Evolutionary conservation across 495 filamentous ascomycete species (phyloP).

Genomic region (Neurospora sp.): DNA sequence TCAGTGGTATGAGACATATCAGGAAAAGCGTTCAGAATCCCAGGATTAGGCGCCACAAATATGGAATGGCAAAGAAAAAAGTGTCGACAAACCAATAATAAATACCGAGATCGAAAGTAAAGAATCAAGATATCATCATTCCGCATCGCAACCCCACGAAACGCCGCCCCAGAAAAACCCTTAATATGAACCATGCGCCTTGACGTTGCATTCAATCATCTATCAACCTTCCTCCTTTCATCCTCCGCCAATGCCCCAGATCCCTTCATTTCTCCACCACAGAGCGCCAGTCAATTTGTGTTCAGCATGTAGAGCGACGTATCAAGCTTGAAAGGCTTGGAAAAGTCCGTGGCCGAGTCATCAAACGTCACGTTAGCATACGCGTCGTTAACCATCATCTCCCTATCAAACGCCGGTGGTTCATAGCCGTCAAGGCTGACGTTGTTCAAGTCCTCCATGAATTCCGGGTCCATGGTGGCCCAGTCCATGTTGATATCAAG

Average conservation of each 20-base stretch:
- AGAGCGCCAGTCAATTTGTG: slow-evolving; percentile 12
- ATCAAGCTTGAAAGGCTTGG: slow-evolving; percentile 35
- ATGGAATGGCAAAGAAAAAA: neutral
- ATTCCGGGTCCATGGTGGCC: slow-evolving; percentile 29
- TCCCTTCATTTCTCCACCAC: slow-evolving; percentile 2
- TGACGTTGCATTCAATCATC: neutral
- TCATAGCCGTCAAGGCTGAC: slow-evolving; percentile 22
- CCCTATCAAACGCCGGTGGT: slow-evolving; percentile 7
- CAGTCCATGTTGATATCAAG: slow-evolving; percentile 35
- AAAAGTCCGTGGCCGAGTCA: slow-evolving; percentile 23
- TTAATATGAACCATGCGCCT: neutral
- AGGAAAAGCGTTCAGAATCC: neutral
- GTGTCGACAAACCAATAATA: neutral
- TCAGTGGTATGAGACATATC: neutral
- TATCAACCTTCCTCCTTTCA: neutral
- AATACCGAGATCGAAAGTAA: neutral
- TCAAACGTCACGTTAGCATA: neutral
- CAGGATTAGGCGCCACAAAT: neutral
- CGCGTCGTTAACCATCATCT: slow-evolving; percentile 1
- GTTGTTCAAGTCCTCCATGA: slow-evolving; percentile 25
- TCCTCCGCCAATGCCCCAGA: neutral
- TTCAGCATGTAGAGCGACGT: slow-evolving; percentile 33
- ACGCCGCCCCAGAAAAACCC: neutral
- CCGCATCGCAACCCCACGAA: neutral
- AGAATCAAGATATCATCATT: neutral